A percentile compares a stretch with the other conserved stretches of the same genome.
Evolutionary conservation across 2,329 filamentous ascomycete genomes (phyloP).

Genomic region (Sporothrix mexicana): DNA sequence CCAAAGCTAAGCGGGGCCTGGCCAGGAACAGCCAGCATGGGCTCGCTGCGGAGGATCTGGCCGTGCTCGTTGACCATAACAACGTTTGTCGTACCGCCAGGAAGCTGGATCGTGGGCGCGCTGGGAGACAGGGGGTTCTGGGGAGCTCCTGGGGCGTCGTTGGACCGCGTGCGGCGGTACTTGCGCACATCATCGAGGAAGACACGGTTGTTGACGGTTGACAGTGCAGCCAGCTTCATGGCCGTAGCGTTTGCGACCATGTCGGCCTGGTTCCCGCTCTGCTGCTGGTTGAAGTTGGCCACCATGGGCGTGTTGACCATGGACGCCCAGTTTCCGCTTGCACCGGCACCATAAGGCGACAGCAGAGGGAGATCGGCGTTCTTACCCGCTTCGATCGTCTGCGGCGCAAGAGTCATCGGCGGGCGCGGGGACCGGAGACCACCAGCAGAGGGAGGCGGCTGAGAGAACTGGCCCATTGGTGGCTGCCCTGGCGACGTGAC

Average conservation of each 20-base stretch:
- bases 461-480: conserved; percentile 93
- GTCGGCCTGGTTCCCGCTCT: conserved; percentile 73
- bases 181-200: conserved; percentile 96
- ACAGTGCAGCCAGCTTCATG: conserved; percentile 97
- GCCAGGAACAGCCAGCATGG: conserved; percentile 78
- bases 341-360: conserved; percentile 77
- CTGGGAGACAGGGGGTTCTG: conserved; percentile 71
- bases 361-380: conserved; percentile 79
- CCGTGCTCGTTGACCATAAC: conserved; percentile 96
- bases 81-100: conserved; percentile 75
- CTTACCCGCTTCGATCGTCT: conserved; percentile 77
- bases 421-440: conserved; percentile 80
- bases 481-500: conserved; percentile 69
- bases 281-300: conserved; percentile 74
- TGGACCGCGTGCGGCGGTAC: conserved; percentile 88
- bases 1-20: conserved; percentile 60
- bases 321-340: conserved; percentile 95
- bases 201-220: conserved; percentile 97
- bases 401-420: conserved; percentile 67
- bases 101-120: conserved; percentile 65
- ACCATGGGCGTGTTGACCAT: conserved; percentile 99
- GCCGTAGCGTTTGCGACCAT: conserved; percentile 99
- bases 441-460: conserved; percentile 74
- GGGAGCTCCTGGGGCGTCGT: conserved; percentile 70
- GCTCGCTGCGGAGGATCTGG: conserved; percentile 83